Evolutionary conservation across 345 rosid species (phyloP), one percentile per base, ranked within the genome.

Genomic region (Euphorbia tirucalli): DNA sequence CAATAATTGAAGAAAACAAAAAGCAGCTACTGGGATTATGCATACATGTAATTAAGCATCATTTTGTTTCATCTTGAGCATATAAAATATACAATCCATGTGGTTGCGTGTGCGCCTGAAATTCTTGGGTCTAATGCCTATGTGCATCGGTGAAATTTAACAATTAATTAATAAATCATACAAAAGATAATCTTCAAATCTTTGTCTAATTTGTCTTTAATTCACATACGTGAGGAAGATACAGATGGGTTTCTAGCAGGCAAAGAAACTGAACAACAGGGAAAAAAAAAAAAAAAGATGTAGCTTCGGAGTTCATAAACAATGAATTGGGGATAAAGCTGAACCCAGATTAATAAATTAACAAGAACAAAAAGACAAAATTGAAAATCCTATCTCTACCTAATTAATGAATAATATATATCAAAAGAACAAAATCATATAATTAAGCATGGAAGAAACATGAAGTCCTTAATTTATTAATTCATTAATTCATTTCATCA

Each of bases 211-310:
- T 71, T 52, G 74, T 59, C 66, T 16, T 46, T 13, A 46, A 66
- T 28, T 61, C 67, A 77, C 72, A 32, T 46, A 68, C 58, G 56
- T 50, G 71, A 66, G 27, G 61, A 57, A 28, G 37, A 16, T 31
- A 44, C 10, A 75, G 63, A 61, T 55, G 32, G 24, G 74, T 16
- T 65, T 44, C 32, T 70, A 59, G 52, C 80, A 73, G 74, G 86
- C 88, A 78, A 68, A 31, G 70, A 55, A 71, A 71, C 87, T n/a
- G n/a, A n/a, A n/a, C n/a, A n/a, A n/a, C n/a, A n/a, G 78, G 84
- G 66, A 59, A 66, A 80, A 28, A 75, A 68, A 84, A 81, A 65
- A 57, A 73, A 62, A 59, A 50, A 41, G 78, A 78, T 58, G 72
- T 27, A 32, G 71, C 81, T 58, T 84, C 30, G 82, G 70, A 78